Conservation (phyloP, 306 rosid species). For the Cajanus cajan region DNA sequence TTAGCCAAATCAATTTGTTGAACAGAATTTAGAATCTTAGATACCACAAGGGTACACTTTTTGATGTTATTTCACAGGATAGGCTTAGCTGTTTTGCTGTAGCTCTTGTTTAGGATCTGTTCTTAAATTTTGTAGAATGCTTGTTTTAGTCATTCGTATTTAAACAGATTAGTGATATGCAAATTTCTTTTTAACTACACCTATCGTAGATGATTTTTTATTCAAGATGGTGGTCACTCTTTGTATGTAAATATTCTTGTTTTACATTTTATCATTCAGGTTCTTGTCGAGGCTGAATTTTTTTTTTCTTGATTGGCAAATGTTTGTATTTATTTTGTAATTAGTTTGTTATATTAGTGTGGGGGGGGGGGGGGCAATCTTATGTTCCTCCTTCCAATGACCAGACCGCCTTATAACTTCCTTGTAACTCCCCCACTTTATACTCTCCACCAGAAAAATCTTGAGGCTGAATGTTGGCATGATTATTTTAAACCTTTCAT, state of each 20-base stretch:
- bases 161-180: not conserved
- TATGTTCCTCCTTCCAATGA: too few species aligned
- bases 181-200: not conserved
- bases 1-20: not conserved
- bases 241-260: conserved; percentile 9
- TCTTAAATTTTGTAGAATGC: conserved; percentile 2
- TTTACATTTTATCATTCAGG: not conserved
- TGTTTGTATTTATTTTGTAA: too few species aligned
- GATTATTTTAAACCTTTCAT: conserved; percentile 22
- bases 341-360: too few species aligned
- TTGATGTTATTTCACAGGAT: conserved; percentile 17
- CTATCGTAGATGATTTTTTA: not conserved
- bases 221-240: conserved; percentile 5
- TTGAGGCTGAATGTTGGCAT: not conserved
- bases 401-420: too few species aligned
- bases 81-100: not conserved
- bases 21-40: not conserved
- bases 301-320: too few species aligned
- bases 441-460: too few species aligned
- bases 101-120: conserved; percentile 2
- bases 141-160: not conserved
- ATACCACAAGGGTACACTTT: not conserved
- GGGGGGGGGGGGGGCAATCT: too few species aligned
- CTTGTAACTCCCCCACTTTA: too few species aligned
- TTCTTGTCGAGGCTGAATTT: too few species aligned